These are phyloP conservation scores for Parascedosporium putredinis DNA, from an alignment of 2,329 filamentous ascomycete species.

Conservation along the genomic window DNA sequence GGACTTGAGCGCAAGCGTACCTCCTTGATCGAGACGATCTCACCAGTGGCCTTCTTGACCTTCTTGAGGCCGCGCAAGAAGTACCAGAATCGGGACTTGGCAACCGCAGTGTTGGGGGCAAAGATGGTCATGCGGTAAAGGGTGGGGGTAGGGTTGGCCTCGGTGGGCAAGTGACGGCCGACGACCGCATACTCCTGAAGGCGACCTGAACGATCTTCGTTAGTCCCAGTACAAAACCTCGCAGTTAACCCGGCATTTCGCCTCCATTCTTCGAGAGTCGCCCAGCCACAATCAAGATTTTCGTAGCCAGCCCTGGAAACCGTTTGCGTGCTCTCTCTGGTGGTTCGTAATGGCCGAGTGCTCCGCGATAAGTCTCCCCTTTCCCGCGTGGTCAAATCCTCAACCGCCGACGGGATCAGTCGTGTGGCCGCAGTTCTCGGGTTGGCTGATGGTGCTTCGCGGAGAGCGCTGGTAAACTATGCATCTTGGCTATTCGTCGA, in stretches of 20 bases:
- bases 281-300: background rate
- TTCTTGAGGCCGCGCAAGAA: slow-evolving; percentile 98
- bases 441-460: too few species aligned
- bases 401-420: too few species aligned
- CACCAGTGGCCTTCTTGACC: slow-evolving; percentile 99
- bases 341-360: too few species aligned
- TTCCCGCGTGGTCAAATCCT: too few species aligned
- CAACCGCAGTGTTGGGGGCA: slow-evolving; percentile 92
- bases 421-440: too few species aligned
- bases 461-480: too few species aligned
- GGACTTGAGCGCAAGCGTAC: slow-evolving; percentile 43
- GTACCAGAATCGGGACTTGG: slow-evolving; percentile 99
- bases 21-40: slow-evolving; percentile 95
- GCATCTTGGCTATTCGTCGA: too few species aligned
- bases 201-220: slow-evolving; percentile 59
- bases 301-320: background rate
- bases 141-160: slow-evolving; percentile 93
- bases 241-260: too few species aligned
- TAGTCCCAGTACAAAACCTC: slow-evolving; percentile 16
- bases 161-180: slow-evolving; percentile 95
- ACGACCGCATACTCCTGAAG: slow-evolving; percentile 99
- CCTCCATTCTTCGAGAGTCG: too few species aligned
- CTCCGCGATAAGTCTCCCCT: too few species aligned
- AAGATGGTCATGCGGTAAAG: slow-evolving; percentile 99
- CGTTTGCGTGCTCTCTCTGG: too few species aligned